Evolutionary conservation across 805 yeast species (phyloP), one percentile per base, ranked within the genome.

Genomic region (Candida chauliodis): DNA sequence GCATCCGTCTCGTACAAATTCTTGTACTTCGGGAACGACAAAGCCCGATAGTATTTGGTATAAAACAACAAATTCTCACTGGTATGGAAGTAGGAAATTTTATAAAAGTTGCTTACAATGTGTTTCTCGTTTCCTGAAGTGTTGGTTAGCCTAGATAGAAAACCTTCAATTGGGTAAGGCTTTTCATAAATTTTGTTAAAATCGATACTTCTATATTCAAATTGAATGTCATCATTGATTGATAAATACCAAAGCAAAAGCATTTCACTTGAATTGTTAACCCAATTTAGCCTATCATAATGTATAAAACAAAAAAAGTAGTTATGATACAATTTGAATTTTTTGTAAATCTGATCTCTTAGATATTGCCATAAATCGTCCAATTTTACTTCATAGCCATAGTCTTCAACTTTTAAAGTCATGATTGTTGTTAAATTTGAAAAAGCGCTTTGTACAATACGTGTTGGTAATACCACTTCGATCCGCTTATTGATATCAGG

Each of bases 131-230:
- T 53, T 0, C 87, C 87, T 5, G 57, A 52, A 41, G 73, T 66
- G 30, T 76, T 69, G 0, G 81, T 71, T 21, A 82, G 53, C 35
- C 81, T 69, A 2, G 76, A 62, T 15, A 90, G 56, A 53, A 84
- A 89, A 0, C 98, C 98, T 60, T 91, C 98, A 8, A 88, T 57
- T 0, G 95, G 81, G 0, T 61, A 37, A 0, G 96, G 96, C 52
- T 84, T 95, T 36, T 17, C 25, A 8, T 43, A 15, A 2, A 30
- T 52, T 3, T 75, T 64, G 40, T 69, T 66, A 37, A 70, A 71
- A 11, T 53, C 47, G 18, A 71, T 52, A 14, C 63, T 69, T 29
- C 95, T 64, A 15, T 84, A 55, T 52, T 89, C 91, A n/a, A 89
- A 8, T 75, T 67, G 41, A 54, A 57, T 43, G 50, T 55, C 53